phyloP scores from a whole-genome alignment of 73 alveolate genomes.

The Paramecium caudatum region DNA sequence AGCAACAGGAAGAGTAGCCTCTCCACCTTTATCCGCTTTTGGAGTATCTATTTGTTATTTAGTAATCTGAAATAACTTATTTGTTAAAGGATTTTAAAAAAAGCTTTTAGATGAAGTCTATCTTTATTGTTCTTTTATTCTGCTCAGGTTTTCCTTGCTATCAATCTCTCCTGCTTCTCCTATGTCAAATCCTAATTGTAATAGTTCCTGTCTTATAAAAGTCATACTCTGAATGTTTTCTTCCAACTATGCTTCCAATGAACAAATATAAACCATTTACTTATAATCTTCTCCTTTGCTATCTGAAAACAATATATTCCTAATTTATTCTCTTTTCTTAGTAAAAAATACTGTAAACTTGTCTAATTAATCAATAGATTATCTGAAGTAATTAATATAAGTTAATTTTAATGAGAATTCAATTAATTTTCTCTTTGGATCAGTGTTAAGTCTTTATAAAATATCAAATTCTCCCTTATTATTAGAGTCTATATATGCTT shows the following conservation, averaged over 20 bases:
- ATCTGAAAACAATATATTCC: not conserved
- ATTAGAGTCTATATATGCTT: constrained; percentile 33
- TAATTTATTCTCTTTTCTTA: not conserved
- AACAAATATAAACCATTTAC: constrained; percentile 1
- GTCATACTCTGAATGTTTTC: constrained; percentile 60
- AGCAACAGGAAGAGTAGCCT: too few relatives aligned
- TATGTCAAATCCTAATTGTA: constrained; percentile 46
- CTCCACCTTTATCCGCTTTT: not conserved
- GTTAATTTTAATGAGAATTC: constrained; percentile 51
- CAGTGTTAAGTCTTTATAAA: constrained; percentile 5
- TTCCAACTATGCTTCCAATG: constrained; percentile 43
- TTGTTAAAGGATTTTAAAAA: not conserved
- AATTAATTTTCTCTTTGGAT: constrained; percentile 56
- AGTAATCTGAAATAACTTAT: not conserved
- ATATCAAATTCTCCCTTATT: constrained; percentile 54
- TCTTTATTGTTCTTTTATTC: not conserved
- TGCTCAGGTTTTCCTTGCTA: not conserved
- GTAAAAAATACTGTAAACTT: constrained; percentile 49
- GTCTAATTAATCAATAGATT: constrained; percentile 51
- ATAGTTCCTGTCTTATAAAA: constrained; percentile 33
- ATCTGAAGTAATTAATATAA: constrained; percentile 43
- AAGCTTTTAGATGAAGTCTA: not conserved
- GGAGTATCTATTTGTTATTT: not conserved
- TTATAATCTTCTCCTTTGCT: constrained; percentile 45
- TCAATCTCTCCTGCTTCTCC: constrained; percentile 42